phyloP scores from a whole-genome alignment of 352 stramenopile species.

The Lagenidium giganteum region DNA sequence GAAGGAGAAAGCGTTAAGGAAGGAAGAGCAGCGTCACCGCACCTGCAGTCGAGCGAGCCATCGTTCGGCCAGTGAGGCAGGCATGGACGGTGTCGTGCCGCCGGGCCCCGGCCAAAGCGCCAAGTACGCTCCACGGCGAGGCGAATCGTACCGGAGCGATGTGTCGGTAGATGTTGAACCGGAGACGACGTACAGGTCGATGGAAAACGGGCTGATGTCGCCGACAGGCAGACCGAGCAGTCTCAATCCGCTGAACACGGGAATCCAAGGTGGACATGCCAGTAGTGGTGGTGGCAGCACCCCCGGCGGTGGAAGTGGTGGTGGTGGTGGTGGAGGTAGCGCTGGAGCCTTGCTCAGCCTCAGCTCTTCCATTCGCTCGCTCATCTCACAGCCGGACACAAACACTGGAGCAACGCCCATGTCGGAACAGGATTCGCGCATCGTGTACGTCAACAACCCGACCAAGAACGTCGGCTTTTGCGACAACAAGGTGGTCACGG shows the following conservation, averaged over 20 bases:
- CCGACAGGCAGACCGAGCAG: slow-evolving; percentile 7
- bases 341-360: too few species aligned
- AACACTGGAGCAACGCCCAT: slow-evolving; percentile 14
- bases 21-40: too few species aligned
- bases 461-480: slow-evolving; percentile 62
- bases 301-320: neutral
- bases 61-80: too few species aligned
- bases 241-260: neutral
- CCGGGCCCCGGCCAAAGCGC: neutral
- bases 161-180: slow-evolving; percentile 35
- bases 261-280: too few species aligned
- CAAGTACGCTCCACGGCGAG: slow-evolving; percentile 12
- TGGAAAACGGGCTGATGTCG: slow-evolving; percentile 35
- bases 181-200: slow-evolving; percentile 35
- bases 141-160: slow-evolving; percentile 32
- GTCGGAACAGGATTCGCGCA: slow-evolving; percentile 38
- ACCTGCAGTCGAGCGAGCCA: too few species aligned
- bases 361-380: slow-evolving; percentile 20
- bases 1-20: too few species aligned
- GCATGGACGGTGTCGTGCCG: slow-evolving; percentile 10
- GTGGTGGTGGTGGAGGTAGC: too few species aligned
- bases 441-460: slow-evolving; percentile 73
- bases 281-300: slow-evolving; percentile 8
- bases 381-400: slow-evolving; percentile 10
- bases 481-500: slow-evolving; percentile 78